Evolutionary conservation across 1,139 yeast species (phyloP).

Genomic region (Suzukiozyma palmioleophila): DNA sequence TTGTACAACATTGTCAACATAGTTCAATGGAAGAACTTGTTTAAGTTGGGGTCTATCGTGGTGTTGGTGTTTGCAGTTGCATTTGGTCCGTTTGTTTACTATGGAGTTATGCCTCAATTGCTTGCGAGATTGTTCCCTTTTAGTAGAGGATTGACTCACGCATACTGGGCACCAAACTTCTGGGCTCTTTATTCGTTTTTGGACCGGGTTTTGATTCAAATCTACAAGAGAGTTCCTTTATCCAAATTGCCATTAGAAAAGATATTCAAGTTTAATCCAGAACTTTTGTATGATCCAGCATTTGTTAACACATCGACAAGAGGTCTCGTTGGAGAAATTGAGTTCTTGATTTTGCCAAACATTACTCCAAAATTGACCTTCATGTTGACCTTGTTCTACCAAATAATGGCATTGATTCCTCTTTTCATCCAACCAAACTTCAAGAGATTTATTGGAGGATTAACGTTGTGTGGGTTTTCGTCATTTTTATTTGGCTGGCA

Average conservation of each 20-base stretch:
- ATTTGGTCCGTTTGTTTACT: slow-evolving; percentile 74
- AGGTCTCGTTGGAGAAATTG: slow-evolving; percentile 89
- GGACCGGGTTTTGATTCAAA: slow-evolving; percentile 67
- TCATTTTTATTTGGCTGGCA: slow-evolving; percentile 97
- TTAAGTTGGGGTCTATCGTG: slow-evolving; percentile 66
- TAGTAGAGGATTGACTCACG: slow-evolving; percentile 93
- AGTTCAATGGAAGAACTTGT: slow-evolving; percentile 54
- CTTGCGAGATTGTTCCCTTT: slow-evolving; percentile 80
- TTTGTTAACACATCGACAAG: slow-evolving; percentile 54
- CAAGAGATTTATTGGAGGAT: slow-evolving; percentile 74
- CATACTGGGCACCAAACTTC: slow-evolving; percentile 97
- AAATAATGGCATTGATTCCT: slow-evolving; percentile 72
- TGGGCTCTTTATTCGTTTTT: slow-evolving; percentile 91
- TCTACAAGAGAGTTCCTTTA: slow-evolving; percentile 44
- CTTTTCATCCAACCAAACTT: slow-evolving; percentile 70
- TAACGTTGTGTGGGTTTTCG: slow-evolving; percentile 87
- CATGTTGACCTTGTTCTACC: slow-evolving; percentile 74
- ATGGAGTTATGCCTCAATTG: slow-evolving; percentile 62
- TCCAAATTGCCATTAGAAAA: slow-evolving; percentile 31
- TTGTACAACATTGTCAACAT: slow-evolving; percentile 26
- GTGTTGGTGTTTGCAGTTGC: slow-evolving; percentile 59
- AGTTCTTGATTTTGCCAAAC: slow-evolving; percentile 74
- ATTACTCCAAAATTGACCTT: slow-evolving; percentile 78
- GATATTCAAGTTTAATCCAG: slow-evolving; percentile 31
- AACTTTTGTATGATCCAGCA: slow-evolving; percentile 19